Base-by-base conservation (phyloP, 2,329 filamentous ascomycete genomes). In the Pseudogymnoascus sp. region DNA sequence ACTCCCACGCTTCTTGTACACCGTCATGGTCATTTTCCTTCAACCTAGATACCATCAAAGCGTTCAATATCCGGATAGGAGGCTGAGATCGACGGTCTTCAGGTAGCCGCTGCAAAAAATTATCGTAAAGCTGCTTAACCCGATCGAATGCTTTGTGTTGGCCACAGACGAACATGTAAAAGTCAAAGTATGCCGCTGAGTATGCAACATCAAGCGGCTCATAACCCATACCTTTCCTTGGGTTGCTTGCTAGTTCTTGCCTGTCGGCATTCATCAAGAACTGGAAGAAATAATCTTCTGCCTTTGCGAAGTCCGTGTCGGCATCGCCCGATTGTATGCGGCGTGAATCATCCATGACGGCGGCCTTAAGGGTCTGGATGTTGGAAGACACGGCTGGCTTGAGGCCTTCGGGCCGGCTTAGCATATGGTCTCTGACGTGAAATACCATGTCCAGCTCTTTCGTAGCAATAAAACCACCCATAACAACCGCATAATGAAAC, bases 41-140 rank as follows among this genome's bases (percentile, higher is more conserved):
- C 46, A 85, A 76, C 70, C 89, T 82, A 0, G 85, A 81, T 21
- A 81, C 77, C 88, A 96, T 93, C 64, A 93, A 75, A 7, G 87
- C 81, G 60, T 81, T 79, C 21, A 90, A 75, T 62, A 93, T 75
- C 14, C 77, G 73, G 2, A 85, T 74, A 0, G 87, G 83, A 14
- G 83, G 75, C 1, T 76, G 71, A 12, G 71, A 63, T 50, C 66
- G 65, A 46, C 74, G 67, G 36, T 72, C 69, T 16, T 75, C 65
- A 0, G 76, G 75, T 28, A 80, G 75, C 18, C 78, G 69, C 53
- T 74, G 73, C 31, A 75, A 74, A 69, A 84, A 89, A 59, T 83
- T 71, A 31, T 81, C 76, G 67, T 87, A 80, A 5, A 91, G 75
- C 62, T 83, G 76, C 65, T 82, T 75, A 14, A 84, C 82, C 5